Evolutionary conservation across 78 protist genomes (phyloP), one percentile per base, ranked within the genome.

Genomic region (Dictyostelium firmibasis): DNA sequence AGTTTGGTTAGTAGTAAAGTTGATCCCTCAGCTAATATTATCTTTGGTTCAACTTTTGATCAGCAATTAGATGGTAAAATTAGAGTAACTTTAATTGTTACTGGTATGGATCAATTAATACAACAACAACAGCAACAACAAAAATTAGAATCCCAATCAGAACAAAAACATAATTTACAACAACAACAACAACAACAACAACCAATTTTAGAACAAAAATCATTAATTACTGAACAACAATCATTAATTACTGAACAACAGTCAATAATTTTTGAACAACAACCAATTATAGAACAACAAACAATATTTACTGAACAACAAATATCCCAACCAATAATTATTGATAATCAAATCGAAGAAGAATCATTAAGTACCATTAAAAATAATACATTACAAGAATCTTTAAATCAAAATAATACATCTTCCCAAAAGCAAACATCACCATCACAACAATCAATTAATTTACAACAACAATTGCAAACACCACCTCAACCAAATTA

Each of bases 11-110:
- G 91, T 50, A 86, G 84, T 27, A 41, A 81, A 29, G 96, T 89
- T 31, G 95, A 88, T 31, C 92, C 93, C 13, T 33, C 91, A 36
- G 93, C 97, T 7, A 95, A 94, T 87, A 95, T 97, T 25, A 96
- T 97, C 29, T 91, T 97, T 89, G 98, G 98, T 70, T 67, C 85
- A 11, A 74, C 86, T 36, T 62, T 77, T 47, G 94, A 92, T 44
- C 79, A 72, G 36, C 88, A 76, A 47, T 53, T 83, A 25, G 88
- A 75, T 29, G 95, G 97, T 33, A 78, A 75, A 38, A 44, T 95
- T 38, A 75, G 86, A 62, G 97, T 95, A 25, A 86, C 95, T 50
- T 75, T 95, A 60, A 91, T 95, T 72, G 97, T 91, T 41, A 95
- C 97, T 41, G 97, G 97, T 35, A 89, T 95, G 78, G 81, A 84